phyloP scores from a whole-genome alignment of 768 basidiomycete species.

The Crepidotus variabilis region DNA sequence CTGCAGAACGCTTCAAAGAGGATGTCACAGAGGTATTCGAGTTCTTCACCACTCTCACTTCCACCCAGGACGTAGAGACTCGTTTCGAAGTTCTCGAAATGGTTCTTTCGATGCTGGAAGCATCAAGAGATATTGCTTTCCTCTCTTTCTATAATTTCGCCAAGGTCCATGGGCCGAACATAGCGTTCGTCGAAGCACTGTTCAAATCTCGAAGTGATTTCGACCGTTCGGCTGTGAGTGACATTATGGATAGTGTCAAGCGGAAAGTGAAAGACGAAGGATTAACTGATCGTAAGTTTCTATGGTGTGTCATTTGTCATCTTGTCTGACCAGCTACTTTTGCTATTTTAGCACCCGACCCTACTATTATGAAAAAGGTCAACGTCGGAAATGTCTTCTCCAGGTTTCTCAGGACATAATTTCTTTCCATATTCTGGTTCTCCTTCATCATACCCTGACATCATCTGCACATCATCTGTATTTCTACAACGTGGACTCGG shows the following conservation, averaged over 20 bases:
- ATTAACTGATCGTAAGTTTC: constrained; percentile 69
- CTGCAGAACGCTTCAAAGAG: constrained; percentile 76
- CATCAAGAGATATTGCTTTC: constrained; percentile 86
- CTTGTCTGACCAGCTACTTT: constrained; percentile 1
- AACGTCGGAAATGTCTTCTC: constrained; percentile 72
- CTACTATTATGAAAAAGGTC: constrained; percentile 91
- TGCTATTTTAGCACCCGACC: constrained; percentile 57
- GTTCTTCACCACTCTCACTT: constrained; percentile 80
- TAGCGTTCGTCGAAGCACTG: constrained; percentile 85
- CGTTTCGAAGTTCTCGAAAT: constrained; percentile 86
- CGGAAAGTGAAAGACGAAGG: constrained; percentile 91
- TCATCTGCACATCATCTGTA: constrained; percentile 9
- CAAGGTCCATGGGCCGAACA: constrained; percentile 88
- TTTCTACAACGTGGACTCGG: constrained; percentile 15
- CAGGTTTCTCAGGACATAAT: constrained; percentile 60
- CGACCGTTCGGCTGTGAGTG: constrained; percentile 81
- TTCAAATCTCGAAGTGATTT: constrained; percentile 89
- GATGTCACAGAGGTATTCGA: constrained; percentile 76
- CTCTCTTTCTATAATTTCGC: constrained; percentile 94
- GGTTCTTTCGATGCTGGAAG: constrained; percentile 76
- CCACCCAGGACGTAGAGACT: constrained; percentile 72
- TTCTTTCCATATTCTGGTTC: neutral
- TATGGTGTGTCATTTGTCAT: neutral
- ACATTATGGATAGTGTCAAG: constrained; percentile 92
- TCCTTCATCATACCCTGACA: neutral